Base-by-base conservation (phyloP, 2,329 filamentous ascomycete species). In the Pleomassaria siparia region DNA sequence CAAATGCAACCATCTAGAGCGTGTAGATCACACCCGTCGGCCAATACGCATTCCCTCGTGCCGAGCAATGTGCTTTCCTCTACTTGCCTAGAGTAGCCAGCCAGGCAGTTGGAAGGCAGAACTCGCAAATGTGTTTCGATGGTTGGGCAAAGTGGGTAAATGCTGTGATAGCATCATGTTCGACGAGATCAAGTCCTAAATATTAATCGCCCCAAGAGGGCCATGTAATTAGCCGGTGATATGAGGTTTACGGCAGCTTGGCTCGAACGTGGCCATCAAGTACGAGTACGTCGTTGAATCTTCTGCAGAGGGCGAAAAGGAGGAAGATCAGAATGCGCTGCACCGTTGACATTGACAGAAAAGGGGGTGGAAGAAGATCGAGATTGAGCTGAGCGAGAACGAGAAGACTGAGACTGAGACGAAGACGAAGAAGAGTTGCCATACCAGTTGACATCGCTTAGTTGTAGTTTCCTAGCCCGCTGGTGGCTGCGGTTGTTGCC, bases 381-480 rank as follows among this genome's bases (percentile, higher is more conserved):
- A 22, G 35, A 24, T 24, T 22, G 13, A 10, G 37, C 26, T 13
- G 40, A 51, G 32, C 30, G 41, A 40, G 39, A 44, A 41, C 46
- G 35, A 50, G 45, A 40, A 24, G 43, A 28, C 7, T 7, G 42
- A 53, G 37, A 50, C 44, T 58, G 49, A 46, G 51, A 51, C 51
- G 55, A 56, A 41, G 47, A 51, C 51, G 55, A 56, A 41, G 47
- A 59, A 53, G 46, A 57, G 49, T 59, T 55, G 33, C 44, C 77
- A 76, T 92, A 96, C 94, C 94, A 99, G 72, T 99, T 92, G 71
- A 99, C 89, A 73, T 99, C 94, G 72, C 90, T 96, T 50, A 97
- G 82, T 70, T 97, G 92, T 51, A 99, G 78, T 73, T 95, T 95
- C 63, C 94, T 84, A 49, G 88, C 85, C 55, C 91, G 87, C 70